A percentile compares a stretch with the other conserved stretches of the same genome.
phyloP scores from a whole-genome alignment of 1,284 basidiomycete species.

The Ceratobasidium sp. region DNA sequence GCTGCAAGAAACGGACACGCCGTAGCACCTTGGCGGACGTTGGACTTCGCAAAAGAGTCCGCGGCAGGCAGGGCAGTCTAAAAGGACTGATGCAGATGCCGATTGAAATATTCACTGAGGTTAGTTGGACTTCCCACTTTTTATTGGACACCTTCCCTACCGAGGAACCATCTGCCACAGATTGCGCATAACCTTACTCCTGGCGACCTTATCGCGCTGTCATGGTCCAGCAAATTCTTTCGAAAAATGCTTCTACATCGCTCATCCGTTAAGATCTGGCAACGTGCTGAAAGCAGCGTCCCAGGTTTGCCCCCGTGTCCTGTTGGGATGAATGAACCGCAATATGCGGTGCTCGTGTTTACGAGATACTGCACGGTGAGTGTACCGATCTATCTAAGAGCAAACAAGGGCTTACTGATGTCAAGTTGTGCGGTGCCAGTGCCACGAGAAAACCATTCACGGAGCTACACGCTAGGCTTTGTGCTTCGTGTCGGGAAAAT shows the following conservation, averaged over 20 bases:
- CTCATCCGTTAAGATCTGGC: constrained; percentile 15
- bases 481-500: constrained; percentile 13
- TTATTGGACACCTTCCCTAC: neutral
- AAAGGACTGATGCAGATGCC: neutral
- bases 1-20: neutral
- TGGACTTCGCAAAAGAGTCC: neutral
- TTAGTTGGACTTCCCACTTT: neutral
- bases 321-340: constrained; percentile 7
- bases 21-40: neutral
- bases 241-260: neutral
- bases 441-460: constrained; percentile 7
- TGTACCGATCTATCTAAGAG: neutral
- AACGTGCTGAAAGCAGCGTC: neutral
- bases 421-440: constrained; percentile 1
- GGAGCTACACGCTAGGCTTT: constrained; percentile 6
- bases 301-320: constrained; percentile 21
- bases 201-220: constrained; percentile 19
- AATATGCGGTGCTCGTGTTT: constrained; percentile 28
- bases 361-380: constrained; percentile 12
- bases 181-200: constrained; percentile 18
- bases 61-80: neutral
- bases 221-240: constrained; percentile 17
- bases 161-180: neutral
- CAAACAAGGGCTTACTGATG: neutral
- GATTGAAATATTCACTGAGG: neutral